A percentile compares a stretch with the other conserved stretches of the same genome.
phyloP scores from a whole-genome alignment of 441 rosid genomes.

The Gossypium gossypioides region DNA sequence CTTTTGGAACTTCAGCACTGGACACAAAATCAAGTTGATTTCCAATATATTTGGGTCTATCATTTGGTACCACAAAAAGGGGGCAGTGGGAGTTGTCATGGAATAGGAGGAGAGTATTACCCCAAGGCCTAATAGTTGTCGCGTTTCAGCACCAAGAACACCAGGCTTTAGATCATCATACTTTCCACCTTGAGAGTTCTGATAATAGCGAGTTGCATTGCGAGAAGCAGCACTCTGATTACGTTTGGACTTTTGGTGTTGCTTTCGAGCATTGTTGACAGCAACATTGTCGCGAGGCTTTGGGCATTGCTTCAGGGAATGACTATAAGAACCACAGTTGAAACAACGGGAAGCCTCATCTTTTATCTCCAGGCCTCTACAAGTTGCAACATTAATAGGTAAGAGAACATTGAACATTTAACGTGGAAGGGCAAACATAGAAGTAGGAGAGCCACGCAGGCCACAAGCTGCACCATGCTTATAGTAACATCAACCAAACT shows the following conservation, averaged over 20 bases:
- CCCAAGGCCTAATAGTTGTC: constrained; percentile 69
- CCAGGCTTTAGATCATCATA: constrained; percentile 90
- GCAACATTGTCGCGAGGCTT: constrained; percentile 81
- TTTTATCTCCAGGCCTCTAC: constrained; percentile 63
- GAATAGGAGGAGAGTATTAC: constrained; percentile 31
- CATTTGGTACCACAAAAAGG: constrained; percentile 8
- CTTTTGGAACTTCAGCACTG: neutral
- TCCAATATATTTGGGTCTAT: neutral
- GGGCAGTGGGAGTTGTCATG: neutral
- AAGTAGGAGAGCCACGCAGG: neutral
- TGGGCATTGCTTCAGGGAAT: constrained; percentile 78
- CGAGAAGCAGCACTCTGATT: constrained; percentile 52
- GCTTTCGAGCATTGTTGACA: constrained; percentile 71
- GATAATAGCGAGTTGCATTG: constrained; percentile 62
- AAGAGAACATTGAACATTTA: neutral
- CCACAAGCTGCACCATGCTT: neutral
- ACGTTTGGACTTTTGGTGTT: constrained; percentile 50
- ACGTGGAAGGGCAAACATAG: neutral
- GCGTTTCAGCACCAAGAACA: constrained; percentile 67
- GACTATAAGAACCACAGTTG: constrained; percentile 87
- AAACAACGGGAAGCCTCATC: constrained; percentile 84
- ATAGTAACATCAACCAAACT: neutral
- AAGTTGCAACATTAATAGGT: constrained; percentile 17
- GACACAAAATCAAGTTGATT: neutral
- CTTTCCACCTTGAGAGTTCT: constrained; percentile 59